Conservation (phyloP, 2,329 filamentous ascomycete genomes). For the Verruconis gallopava region DNA sequence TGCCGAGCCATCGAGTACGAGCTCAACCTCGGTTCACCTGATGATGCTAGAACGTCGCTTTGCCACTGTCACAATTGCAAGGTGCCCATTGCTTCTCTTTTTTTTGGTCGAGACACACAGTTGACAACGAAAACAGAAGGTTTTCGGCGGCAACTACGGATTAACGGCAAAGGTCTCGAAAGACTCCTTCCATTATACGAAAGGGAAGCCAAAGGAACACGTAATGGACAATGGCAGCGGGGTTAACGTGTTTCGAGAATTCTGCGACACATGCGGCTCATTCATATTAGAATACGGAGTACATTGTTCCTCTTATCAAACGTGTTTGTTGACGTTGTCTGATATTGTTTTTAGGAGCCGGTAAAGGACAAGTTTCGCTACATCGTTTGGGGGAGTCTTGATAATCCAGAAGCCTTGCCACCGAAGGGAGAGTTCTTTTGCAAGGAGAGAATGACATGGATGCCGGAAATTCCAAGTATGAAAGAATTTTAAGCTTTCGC, state of each 20-base stretch:
- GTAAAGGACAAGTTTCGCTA: conserved; percentile 17
- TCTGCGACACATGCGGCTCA: conserved; percentile 40
- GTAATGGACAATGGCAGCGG: conserved; percentile 39
- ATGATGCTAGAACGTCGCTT: conserved; percentile 37
- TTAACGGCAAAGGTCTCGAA: conserved; percentile 39
- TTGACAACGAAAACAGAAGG: conserved; percentile 25
- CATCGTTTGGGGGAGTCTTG: conserved; percentile 16
- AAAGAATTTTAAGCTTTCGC: too few species aligned
- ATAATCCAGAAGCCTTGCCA: conserved; percentile 16
- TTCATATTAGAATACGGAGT: conserved; percentile 41
- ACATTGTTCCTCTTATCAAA: conserved; percentile 10
- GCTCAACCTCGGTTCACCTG: conserved; percentile 30
- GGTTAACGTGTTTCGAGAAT: conserved; percentile 35
- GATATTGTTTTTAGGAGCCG: conserved; percentile 13
- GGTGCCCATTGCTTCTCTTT: conserved; percentile 15
- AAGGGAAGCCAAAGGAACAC: conserved; percentile 31
- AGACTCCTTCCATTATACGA: conserved; percentile 28
- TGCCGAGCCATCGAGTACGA: conserved; percentile 36
- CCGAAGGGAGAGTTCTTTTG: conserved; percentile 63
- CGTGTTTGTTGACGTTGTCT: background rate
- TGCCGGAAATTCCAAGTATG: conserved; percentile 17
- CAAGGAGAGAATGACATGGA: conserved; percentile 22
- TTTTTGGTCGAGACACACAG: background rate
- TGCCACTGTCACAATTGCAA: conserved; percentile 43
- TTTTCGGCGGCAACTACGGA: conserved; percentile 39